Base-by-base conservation (phyloP, 2,329 filamentous ascomycete species). In the Calonectria pteridis region DNA sequence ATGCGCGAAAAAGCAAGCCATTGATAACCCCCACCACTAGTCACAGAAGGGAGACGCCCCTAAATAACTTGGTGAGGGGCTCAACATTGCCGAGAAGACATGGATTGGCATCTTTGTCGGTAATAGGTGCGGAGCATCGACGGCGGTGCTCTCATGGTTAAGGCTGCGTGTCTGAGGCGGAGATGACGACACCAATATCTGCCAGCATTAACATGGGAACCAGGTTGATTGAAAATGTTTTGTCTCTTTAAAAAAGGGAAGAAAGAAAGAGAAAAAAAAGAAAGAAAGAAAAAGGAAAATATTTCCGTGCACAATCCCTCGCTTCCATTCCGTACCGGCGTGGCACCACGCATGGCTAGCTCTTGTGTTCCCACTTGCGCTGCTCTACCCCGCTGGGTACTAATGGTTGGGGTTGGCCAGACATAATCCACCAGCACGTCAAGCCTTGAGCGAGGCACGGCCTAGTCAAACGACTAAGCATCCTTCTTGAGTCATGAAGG, bases 1-100 rank as follows among this genome's bases (percentile, higher is more conserved):
- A 79, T 79, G 77, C 75, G 72, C 65, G 16, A 78, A 77, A 75
- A 59, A 26, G 53, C 69, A 62, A 58, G 29, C 71, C 59, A 69
- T 31, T 63, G 50, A 55, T 35, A 13, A 50, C 50, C 43, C 37
- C n/a, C 67, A 59, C n/a, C 31, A 23, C 53, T 64, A 70, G 62
- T 50, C 28, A 40, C 40, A n/a, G 23, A 70, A 62, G 46, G 68
- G 70, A 46, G 40, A 46, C 58, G 58, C 18, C n/a, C 20, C 67
- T 53, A 37, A 26, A 29, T 59, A 46, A 35, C 31, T 58, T 62
- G 33, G 11, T 3, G 55, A 59, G n/a, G 33, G 55, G 29, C 31
- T 35, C n/a, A 26, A 59, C 28, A 13, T 18, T 37, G 55, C 26
- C 6, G 33, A 7, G n/a, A 28, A 16, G 6, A 59, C 7, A 40